Percentiles rank a stretch among this genome's conserved stretches.
phyloP scores from a whole-genome alignment of 441 rosid species.

The Viola pubescens region DNA sequence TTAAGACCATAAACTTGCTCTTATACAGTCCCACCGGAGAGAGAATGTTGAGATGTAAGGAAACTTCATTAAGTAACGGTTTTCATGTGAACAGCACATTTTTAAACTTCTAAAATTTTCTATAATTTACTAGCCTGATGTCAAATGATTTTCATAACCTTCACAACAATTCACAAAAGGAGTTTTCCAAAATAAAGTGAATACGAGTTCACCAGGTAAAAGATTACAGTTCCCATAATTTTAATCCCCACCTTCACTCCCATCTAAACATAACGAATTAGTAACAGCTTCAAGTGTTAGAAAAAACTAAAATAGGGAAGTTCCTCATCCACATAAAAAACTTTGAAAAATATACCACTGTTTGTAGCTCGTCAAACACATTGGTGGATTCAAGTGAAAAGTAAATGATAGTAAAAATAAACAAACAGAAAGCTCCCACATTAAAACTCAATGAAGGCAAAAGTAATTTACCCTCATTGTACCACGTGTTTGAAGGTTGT shows the following conservation, averaged over 20 bases:
- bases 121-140: no score
- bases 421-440: neutral
- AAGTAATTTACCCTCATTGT: conserved; percentile 68
- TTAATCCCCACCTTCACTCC: neutral
- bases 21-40: neutral
- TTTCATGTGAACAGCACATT: no score
- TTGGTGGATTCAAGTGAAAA: neutral
- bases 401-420: neutral
- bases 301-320: neutral
- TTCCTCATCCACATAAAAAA: neutral
- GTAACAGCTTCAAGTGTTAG: neutral
- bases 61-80: no score
- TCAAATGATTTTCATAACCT: no score
- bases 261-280: neutral
- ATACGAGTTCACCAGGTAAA: no score
- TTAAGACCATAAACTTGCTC: conserved; percentile 6
- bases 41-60: neutral
- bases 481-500: conserved; percentile 88
- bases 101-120: no score
- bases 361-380: neutral
- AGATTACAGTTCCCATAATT: no score
- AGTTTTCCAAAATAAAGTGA: no score
- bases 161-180: no score
- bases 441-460: conserved; percentile 12
- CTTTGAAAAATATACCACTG: neutral